Percentiles rank a stretch among this genome's conserved stretches.
phyloP scores from a whole-genome alignment of 2,329 filamentous ascomycete genomes.

The Penicillium paneum region DNA sequence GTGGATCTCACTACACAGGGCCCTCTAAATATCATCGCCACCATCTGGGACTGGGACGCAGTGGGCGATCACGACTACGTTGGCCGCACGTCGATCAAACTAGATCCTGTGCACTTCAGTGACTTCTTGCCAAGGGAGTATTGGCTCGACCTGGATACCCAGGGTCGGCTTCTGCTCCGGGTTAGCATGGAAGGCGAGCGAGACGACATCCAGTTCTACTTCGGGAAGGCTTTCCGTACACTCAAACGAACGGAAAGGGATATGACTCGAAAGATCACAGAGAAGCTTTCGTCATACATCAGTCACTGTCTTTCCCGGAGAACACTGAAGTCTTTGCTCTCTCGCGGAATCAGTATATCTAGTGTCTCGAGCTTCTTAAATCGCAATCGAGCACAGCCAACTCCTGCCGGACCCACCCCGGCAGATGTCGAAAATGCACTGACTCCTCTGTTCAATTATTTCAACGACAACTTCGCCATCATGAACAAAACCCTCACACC shows the following conservation, averaged over 20 bases:
- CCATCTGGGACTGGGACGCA: conserved; percentile 97
- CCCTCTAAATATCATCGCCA: conserved; percentile 89
- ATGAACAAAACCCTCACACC: conserved; percentile 97
- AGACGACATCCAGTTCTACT: conserved; percentile 98
- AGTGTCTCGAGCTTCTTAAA: conserved; percentile 68
- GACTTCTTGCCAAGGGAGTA: conserved; percentile 95
- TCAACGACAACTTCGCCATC: conserved; percentile 97
- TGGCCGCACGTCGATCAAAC: conserved; percentile 90
- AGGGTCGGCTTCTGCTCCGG: conserved; percentile 80
- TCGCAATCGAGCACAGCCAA: conserved; percentile 49
- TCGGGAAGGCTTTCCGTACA: conserved; percentile 92
- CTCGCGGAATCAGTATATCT: conserved; percentile 68
- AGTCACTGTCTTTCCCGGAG: conserved; percentile 81
- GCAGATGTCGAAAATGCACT: conserved; percentile 77
- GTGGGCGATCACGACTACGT: conserved; percentile 97
- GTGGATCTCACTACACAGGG: conserved; percentile 93
- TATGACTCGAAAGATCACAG: conserved; percentile 96
- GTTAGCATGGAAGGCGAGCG: conserved; percentile 99
- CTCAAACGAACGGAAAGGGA: conserved; percentile 94
- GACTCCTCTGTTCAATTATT: conserved; percentile 84
- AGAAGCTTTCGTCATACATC: conserved; percentile 96
- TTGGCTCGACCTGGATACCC: conserved; percentile 95
- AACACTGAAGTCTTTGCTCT: conserved; percentile 71
- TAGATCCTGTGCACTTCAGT: conserved; percentile 96
- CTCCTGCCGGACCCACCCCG: conserved; percentile 59